Base-by-base conservation (phyloP, 345 rosid genomes). In the Isatis tinctoria region DNA sequence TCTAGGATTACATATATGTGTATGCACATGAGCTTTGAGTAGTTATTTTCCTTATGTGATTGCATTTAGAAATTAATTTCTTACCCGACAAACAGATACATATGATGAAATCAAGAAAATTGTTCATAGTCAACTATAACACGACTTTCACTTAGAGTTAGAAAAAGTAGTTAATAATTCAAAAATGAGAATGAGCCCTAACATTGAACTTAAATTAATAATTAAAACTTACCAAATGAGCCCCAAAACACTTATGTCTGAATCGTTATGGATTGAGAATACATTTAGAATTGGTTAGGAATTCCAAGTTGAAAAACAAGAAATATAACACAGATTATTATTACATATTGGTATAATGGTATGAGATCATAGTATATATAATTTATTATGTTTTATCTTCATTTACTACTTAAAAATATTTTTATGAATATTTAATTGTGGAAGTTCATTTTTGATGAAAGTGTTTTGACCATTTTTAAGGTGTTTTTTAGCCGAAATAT, bases 1-100 rank as follows among this genome's bases (percentile, higher is more conserved):
- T 61, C 65, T 75, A 60, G 44, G 44, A 45, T 11, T 51, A 51
- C 51, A 48, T 36, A 58, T 48, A 72, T 12, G n/a, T n/a, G n/a
- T n/a, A 51, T 3, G 37, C 49, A 67, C 30, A 63, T 56, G 67
- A 67, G 30, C 41, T 67, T 67, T 4, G 54, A 37, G 44, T 67
- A 58, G 26, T 67, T 27, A 60, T 60, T 75, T 67, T 54, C 60
- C 73, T 67, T 61, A 68, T 76, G n/a, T 69, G 65, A 69, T 62
- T 69, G 69, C 74, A 75, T 61, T 75, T 30, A 54, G 69, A 75
- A 60, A 43, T 75, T 75, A 22, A 75, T 69, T 58, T 35, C 64
- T 40, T 61, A 33, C 70, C 69, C 59, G 70, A 76, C 70, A 76
- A 63, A 63, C 60, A 20, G 26, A 35, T 75, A 44, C 37, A 8